These are phyloP conservation scores for Sinapis alba DNA, from an alignment of 441 rosid species.

Conservation along the genomic window DNA sequence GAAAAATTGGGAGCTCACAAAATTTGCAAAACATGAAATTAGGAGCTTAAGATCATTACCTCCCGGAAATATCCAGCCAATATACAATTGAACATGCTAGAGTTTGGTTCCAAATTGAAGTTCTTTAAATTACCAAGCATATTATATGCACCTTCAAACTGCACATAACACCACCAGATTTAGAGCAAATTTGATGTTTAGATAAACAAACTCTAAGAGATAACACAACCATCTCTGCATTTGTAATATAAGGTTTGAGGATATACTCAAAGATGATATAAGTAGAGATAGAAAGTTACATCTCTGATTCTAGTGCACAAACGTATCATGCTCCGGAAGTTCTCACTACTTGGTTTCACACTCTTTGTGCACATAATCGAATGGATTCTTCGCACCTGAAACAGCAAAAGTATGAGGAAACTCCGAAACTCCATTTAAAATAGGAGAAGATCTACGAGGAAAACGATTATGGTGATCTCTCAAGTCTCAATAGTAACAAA, in stretches of 20 bases:
- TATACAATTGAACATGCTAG: constrained; percentile 71
- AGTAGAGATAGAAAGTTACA: constrained; percentile 49
- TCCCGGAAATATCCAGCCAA: constrained; percentile 75
- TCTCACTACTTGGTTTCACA: constrained; percentile 64
- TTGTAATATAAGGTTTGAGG: not conserved
- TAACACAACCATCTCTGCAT: constrained; percentile 6
- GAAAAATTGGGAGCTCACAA: not conserved
- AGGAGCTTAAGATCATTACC: constrained; percentile 46
- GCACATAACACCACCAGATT: constrained; percentile 28
- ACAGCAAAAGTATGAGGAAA: not conserved
- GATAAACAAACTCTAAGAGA: constrained; percentile 12
- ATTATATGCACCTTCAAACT: constrained; percentile 74
- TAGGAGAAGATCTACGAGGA: not conserved
- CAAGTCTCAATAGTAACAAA: constrained; percentile 3
- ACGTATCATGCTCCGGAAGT: constrained; percentile 66
- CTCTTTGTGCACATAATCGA: constrained; percentile 50
- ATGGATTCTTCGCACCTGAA: constrained; percentile 66
- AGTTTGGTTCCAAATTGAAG: constrained; percentile 53
- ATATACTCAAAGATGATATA: constrained; percentile 13
- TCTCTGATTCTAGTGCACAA: constrained; percentile 73
- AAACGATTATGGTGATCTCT: constrained; percentile 8
- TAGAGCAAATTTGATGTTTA: not conserved
- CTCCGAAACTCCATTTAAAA: not conserved
- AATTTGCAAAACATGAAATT: not conserved
- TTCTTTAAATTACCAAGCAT: constrained; percentile 67